These are phyloP conservation scores for Tritrichomonas musculus DNA, from an alignment of 208 protist species.

Conservation along the genomic window DNA sequence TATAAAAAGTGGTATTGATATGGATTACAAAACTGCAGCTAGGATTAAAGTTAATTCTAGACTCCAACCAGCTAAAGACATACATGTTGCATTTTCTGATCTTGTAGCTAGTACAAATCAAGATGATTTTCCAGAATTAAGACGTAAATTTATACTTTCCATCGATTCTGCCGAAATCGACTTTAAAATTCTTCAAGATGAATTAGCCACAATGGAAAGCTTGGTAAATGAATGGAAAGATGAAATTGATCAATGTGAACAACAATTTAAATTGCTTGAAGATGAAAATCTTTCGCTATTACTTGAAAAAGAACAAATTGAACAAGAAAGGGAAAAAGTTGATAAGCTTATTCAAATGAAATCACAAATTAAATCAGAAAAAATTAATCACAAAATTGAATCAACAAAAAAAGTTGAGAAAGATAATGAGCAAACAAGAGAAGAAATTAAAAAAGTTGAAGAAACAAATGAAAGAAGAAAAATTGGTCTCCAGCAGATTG, in stretches of 20 bases:
- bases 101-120: not conserved
- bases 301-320: not conserved
- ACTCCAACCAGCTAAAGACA: not conserved
- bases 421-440: no score
- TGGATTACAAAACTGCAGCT: not conserved
- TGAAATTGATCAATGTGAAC: not conserved
- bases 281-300: not conserved
- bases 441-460: no score
- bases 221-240: not conserved
- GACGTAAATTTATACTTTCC: not conserved
- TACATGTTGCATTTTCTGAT: not conserved
- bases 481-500: no score
- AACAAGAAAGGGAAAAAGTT: not conserved
- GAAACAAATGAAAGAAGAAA: no score
- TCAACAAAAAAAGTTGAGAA: no score
- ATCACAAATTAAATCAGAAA: not conserved
- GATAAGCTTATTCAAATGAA: not conserved
- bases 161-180: conserved; percentile 2
- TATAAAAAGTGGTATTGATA: no score
- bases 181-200: not conserved
- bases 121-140: not conserved
- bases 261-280: not conserved
- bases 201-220: not conserved
- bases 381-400: no score
- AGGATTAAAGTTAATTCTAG: not conserved